Base-by-base conservation (phyloP, 495 filamentous ascomycete species). In the Letharia columbiana region DNA sequence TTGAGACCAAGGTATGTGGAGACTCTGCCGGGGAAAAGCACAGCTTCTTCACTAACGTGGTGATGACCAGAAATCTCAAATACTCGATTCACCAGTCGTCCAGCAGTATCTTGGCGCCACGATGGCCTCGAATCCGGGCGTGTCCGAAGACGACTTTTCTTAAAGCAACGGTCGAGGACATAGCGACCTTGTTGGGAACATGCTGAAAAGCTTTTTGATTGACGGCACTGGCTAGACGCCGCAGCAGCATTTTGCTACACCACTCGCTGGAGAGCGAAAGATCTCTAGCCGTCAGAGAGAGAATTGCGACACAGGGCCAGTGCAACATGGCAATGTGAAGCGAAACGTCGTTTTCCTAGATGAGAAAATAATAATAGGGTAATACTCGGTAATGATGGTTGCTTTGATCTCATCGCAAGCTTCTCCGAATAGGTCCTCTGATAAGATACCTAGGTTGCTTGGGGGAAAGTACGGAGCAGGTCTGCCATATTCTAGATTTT, bases 1-100 rank as follows among this genome's bases (percentile, higher is more conserved):
- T 93, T 40, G 82, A 86, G 66, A 73, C 81, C 44, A 77, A 89
- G 85, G 90, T 91, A 79, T 78, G 75, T 69, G 7, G 28, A 64
- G 6, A 56, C 49, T 59, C 23, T 13, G 20, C 39, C 20, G 5
- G 15, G 12, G 56, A 37, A 17, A n/a, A 20, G n/a, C 18, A 28
- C 13, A 28, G 47, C 60, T 20, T 69, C 60, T 20, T 69, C 69
- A 62, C 74, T 69, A 44, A 64, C 42, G 40, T 67, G 15, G 54
- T 61, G 8, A 18, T n/a, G 18, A 50, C n/a, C 66, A 81, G 80
- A 78, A 74, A 74, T 71, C 71, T 33, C 65, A 76, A 31, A 66
- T 85, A 42, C 70, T 83, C 61, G 65, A 74, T n/a, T 82, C 77
- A 35, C 66, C 76, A 33, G 70, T 75, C 0, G 82, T 85, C 13